Evolutionary conservation across 495 filamentous ascomycete species (phyloP), one percentile per base, ranked within the genome.

Genomic region (Penicillium cinerascens): DNA sequence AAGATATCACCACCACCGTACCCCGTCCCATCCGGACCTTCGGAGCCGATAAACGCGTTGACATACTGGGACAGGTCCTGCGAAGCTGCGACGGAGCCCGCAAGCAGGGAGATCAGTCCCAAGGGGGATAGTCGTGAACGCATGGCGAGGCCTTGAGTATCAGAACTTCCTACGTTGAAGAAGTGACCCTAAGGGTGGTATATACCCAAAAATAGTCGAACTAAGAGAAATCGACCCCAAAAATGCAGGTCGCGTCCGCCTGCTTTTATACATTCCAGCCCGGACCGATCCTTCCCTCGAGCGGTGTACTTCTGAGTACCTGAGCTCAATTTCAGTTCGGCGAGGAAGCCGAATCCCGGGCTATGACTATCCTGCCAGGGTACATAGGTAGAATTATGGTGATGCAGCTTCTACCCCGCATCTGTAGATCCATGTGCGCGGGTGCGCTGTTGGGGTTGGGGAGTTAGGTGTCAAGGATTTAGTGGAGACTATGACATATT

Each of bases 1-100:
- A 89, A 88, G 42, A 83, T 86, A 54, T 87, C 86, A 5, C 85
- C 85, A 27, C 84, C 85, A 37, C 68, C 65, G 42, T 52, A 71
- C 1, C 63, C 67, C 5, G 64, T 51, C 1, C 68, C 65, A 23
- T 56, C 57, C 0, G 70, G 70, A 1, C 70, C 70, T 54, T 73
- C 70, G 5, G 70, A 66, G 20, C 60, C 66, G 9, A 68, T 71
- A 23, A 70, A 67, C 7, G 67, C 44, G 47, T 78, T 75, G 23
- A 79, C 76, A 64, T 77, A 76, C 61, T 76, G 70, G 2, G 76
- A 70, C 53, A 70, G 71, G 52, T 78, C 52, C 27, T 51, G 37
- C 6, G 44, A 15, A 6, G 58, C 51, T 16, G 38, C 42, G 3
- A 47, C 43, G 15, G 44, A 42, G 29, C 27, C 29, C 4, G 40